These are phyloP conservation scores for Brassica hybrid DNA, from an alignment of 441 rosid species.

Conservation along the genomic window DNA sequence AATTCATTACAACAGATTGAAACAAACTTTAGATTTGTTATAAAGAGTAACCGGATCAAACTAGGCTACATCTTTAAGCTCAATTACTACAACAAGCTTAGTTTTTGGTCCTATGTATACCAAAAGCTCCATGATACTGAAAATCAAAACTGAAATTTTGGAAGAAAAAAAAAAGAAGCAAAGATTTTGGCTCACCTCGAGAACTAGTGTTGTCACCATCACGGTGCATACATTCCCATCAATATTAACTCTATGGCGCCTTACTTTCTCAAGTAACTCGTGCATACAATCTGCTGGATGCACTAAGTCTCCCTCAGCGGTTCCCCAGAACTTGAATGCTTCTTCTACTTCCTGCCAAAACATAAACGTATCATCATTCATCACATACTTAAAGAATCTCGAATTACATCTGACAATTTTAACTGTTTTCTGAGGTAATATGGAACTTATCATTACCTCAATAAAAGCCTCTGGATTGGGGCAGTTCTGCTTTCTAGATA, in stretches of 20 bases:
- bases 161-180: too few relatives aligned
- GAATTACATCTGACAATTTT: too few relatives aligned
- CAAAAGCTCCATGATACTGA: constrained; percentile 19
- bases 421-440: background rate
- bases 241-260: constrained; percentile 87
- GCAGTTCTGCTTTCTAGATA: constrained; percentile 91
- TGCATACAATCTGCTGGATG: constrained; percentile 99
- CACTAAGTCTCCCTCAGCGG: constrained; percentile 90
- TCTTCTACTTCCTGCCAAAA: constrained; percentile 86
- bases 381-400: too few relatives aligned
- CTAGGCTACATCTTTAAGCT: constrained; percentile 4
- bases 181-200: constrained; percentile 87
- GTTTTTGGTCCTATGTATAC: background rate
- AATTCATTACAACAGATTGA: too few relatives aligned
- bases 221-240: constrained; percentile 98
- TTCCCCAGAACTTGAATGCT: constrained; percentile 95
- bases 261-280: constrained; percentile 93
- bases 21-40: too few relatives aligned
- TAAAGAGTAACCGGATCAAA: constrained; percentile 24
- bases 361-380: too few relatives aligned
- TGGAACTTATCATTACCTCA: constrained; percentile 53
- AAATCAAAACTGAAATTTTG: background rate
- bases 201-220: constrained; percentile 97
- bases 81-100: background rate
- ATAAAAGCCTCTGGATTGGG: constrained; percentile 93